Evolutionary conservation across 2,329 filamentous ascomycete species (phyloP).

Genomic region (Pseudopithomyces chartarum): DNA sequence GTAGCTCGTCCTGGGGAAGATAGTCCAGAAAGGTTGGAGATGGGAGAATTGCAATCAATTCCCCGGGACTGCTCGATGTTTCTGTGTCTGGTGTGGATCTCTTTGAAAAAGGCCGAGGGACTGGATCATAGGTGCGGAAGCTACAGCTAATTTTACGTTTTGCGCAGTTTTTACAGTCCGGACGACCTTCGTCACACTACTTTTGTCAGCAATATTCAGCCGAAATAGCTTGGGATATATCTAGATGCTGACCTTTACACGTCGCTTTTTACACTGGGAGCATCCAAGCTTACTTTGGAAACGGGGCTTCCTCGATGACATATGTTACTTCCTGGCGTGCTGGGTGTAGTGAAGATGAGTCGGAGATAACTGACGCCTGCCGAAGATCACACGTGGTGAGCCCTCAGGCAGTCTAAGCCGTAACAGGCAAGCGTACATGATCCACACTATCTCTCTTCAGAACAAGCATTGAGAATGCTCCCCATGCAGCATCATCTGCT

Average conservation of each 20-base stretch:
- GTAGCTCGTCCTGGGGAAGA: constrained; percentile 12
- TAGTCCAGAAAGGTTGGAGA: constrained; percentile 17
- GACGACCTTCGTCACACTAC: constrained; percentile 29
- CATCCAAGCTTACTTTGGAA: constrained; percentile 19
- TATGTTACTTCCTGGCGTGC: neutral
- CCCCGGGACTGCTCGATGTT: constrained; percentile 11
- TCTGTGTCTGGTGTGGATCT: neutral
- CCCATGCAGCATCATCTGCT: neutral
- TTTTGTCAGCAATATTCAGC: neutral
- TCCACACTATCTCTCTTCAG: neutral
- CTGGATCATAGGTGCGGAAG: constrained; percentile 19
- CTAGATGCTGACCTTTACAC: constrained; percentile 19
- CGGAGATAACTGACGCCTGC: neutral
- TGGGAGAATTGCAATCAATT: constrained; percentile 3
- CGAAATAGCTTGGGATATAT: too few species aligned
- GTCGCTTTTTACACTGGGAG: constrained; percentile 21
- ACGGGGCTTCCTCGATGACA: constrained; percentile 18
- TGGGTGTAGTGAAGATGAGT: neutral
- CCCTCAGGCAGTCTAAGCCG: neutral
- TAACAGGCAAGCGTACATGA: neutral
- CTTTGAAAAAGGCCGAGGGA: constrained; percentile 4
- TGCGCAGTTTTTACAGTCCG: constrained; percentile 23
- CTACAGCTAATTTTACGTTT: constrained; percentile 24
- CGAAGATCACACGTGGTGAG: neutral
- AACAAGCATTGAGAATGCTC: neutral